These are phyloP conservation scores for Colletotrichum sublineola DNA, from an alignment of 2,329 filamentous ascomycete species.

Conservation along the genomic window DNA sequence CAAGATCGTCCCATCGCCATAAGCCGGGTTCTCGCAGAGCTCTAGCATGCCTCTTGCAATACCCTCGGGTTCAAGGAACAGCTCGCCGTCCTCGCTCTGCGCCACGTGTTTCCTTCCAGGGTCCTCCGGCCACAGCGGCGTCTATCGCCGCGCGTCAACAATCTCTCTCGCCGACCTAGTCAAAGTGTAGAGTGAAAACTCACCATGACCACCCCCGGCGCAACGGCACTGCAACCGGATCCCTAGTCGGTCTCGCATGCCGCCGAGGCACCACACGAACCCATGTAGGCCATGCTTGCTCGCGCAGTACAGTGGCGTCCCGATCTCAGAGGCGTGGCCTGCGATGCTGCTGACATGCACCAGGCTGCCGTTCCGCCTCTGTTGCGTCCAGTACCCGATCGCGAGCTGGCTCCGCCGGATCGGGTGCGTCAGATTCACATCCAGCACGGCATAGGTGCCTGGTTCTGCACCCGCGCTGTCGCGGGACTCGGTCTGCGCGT, in stretches of 20 bases:
- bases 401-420: constrained; percentile 56
- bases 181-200: constrained; percentile 19
- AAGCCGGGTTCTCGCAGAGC: constrained; percentile 43
- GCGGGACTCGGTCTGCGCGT: constrained; percentile 46
- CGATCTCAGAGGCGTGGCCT: constrained; percentile 48
- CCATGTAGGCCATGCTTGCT: constrained; percentile 55
- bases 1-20: constrained; percentile 51
- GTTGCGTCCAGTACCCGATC: constrained; percentile 53
- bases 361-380: constrained; percentile 48
- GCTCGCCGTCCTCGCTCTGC: constrained; percentile 43
- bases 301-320: constrained; percentile 54
- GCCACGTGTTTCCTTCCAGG: constrained; percentile 49
- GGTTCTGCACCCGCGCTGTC: constrained; percentile 49
- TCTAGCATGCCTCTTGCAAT: constrained; percentile 51
- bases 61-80: constrained; percentile 50
- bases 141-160: constrained; percentile 43
- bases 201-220: constrained; percentile 52
- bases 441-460: constrained; percentile 52
- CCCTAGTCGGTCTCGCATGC: constrained; percentile 50
- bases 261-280: constrained; percentile 51
- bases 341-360: constrained; percentile 53
- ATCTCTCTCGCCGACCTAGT: background rate
- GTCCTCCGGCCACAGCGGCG: constrained; percentile 52
- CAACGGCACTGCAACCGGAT: constrained; percentile 51
- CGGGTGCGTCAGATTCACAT: constrained; percentile 55